Conservation (phyloP, 352 stramenopile species). For the Phytophthora sp. region DNA sequence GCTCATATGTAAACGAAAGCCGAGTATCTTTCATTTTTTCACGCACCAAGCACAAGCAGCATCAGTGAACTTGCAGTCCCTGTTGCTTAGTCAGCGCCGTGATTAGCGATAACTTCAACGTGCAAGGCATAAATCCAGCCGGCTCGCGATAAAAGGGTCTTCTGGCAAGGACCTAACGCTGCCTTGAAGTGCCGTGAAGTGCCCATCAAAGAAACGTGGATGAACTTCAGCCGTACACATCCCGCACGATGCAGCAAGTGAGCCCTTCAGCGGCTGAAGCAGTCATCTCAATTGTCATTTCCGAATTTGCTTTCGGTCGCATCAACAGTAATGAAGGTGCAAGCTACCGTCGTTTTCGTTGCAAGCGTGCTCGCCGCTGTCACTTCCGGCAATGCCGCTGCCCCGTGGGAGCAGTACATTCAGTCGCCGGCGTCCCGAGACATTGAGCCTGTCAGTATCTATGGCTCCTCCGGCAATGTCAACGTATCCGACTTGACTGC, state of each 20-base stretch:
- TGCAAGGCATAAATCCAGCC: not conserved
- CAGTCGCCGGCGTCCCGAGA: slow-evolving; percentile 24
- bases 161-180: not conserved
- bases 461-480: slow-evolving; percentile 12
- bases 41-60: not conserved
- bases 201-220: slow-evolving; percentile 4
- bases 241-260: not conserved
- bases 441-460: slow-evolving; percentile 21
- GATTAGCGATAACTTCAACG: not conserved
- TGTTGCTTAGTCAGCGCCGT: not conserved
- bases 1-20: too few relatives aligned
- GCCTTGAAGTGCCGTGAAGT: too few relatives aligned
- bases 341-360: slow-evolving; percentile 11
- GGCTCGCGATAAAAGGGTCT: not conserved
- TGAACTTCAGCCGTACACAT: not conserved
- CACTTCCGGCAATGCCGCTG: not conserved
- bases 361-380: slow-evolving; percentile 8
- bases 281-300: slow-evolving; percentile 6
- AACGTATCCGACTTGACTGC: slow-evolving; percentile 22
- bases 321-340: slow-evolving; percentile 19
- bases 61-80: too few relatives aligned
- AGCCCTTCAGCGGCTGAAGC: not conserved
- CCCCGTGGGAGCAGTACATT: slow-evolving; percentile 28
- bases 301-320: slow-evolving; percentile 8
- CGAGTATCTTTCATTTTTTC: too few relatives aligned